Conservation (phyloP, 1,284 basidiomycete genomes). For the Moesziomyces globuligerus region DNA sequence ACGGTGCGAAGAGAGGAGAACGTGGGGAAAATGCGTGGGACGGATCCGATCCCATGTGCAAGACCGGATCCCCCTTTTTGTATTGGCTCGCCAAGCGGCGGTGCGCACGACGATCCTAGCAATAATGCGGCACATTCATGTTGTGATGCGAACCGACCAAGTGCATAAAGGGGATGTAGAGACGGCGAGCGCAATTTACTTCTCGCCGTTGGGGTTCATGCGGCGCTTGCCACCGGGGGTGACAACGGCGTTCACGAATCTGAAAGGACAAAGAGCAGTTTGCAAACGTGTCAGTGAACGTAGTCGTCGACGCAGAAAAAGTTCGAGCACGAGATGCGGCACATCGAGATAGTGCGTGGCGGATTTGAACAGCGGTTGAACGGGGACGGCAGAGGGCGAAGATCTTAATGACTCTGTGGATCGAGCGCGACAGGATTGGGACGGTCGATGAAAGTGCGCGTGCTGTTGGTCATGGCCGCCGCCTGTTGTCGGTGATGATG, state of each 20-base stretch:
- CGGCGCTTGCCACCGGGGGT: slow-evolving; percentile 91
- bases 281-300: slow-evolving; percentile 3
- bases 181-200: slow-evolving; percentile 37
- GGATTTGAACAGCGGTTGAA: no score
- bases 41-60: neutral
- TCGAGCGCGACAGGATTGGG: no score
- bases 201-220: slow-evolving; percentile 73
- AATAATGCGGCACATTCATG: slow-evolving; percentile 8
- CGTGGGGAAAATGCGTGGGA: neutral
- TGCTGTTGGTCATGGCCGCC: no score
- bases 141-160: neutral
- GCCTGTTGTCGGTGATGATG: no score
- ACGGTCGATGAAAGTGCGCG: no score
- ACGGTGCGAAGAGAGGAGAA: slow-evolving; percentile 5
- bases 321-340: neutral
- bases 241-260: slow-evolving; percentile 93
- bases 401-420: no score
- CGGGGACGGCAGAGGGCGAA: no score
- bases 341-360: neutral
- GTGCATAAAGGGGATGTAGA: slow-evolving; percentile 57
- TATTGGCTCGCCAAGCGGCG: slow-evolving; percentile 5
- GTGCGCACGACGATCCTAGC: slow-evolving; percentile 19
- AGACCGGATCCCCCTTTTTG: slow-evolving; percentile 12
- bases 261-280: slow-evolving; percentile 60
- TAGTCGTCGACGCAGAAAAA: neutral